Percentiles rank a stretch among this genome's conserved stretches.
phyloP scores from a whole-genome alignment of 2,329 filamentous ascomycete genomes.

The Curvularia eragrostidis region DNA sequence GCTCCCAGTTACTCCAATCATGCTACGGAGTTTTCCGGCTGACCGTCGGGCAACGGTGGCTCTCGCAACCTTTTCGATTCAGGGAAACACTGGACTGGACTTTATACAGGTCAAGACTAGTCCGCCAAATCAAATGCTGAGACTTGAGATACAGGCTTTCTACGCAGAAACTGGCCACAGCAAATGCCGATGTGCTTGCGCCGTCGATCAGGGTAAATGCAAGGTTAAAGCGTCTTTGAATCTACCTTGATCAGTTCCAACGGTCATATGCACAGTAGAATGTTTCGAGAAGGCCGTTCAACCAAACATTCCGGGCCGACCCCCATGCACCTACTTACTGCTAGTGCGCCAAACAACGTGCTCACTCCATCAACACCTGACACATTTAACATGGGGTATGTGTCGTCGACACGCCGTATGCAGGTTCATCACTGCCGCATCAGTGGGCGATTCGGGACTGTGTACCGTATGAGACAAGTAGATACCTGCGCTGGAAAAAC shows the following conservation, averaged over 20 bases:
- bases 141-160: not conserved
- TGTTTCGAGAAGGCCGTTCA: constrained; percentile 32
- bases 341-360: constrained; percentile 14
- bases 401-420: constrained; percentile 7
- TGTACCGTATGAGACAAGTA: not conserved
- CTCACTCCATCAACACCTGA: constrained; percentile 8
- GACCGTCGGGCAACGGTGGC: not conserved
- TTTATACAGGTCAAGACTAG: too few relatives aligned
- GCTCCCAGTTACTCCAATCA: not conserved
- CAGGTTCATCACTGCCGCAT: constrained; percentile 9
- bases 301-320: constrained; percentile 22
- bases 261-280: constrained; percentile 30
- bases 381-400: constrained; percentile 7
- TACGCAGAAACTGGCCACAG: not conserved
- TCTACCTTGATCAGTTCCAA: constrained; percentile 30
- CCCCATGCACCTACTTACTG: constrained; percentile 22
- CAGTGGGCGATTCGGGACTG: not conserved
- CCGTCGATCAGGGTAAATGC: constrained; percentile 33
- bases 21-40: not conserved
- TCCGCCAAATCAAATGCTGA: not conserved
- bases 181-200: constrained; percentile 5
- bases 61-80: not conserved
- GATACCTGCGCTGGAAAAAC: not conserved
- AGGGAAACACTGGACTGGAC: not conserved
- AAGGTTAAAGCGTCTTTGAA: constrained; percentile 30